Evolutionary conservation across 441 rosid genomes (phyloP), one percentile per base, ranked within the genome.

Genomic region (Pelargonium citronellum): DNA sequence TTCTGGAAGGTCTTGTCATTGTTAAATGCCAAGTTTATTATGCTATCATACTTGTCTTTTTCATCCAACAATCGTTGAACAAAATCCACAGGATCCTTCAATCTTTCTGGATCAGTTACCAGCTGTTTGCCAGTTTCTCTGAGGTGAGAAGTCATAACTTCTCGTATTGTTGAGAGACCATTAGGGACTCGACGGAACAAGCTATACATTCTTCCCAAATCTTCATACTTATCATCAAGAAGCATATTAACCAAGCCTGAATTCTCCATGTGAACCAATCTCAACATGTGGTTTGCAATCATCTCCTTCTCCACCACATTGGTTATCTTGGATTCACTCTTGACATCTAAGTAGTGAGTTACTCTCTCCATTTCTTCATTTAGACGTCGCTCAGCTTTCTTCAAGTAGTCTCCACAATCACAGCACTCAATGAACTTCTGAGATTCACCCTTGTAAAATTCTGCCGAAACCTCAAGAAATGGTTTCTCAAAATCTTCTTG

Each of bases 401-500:
- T 94, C 67, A 91, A 71, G 73, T 90, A 94, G 67, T 94, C 96
- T 71, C 97, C 96, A 79, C 96, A 91, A 78, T 91, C 94, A 71
- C 94, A 90, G 74, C 89, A 84, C 69, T 90, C 99, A 0, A 94
- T 90, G 71, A 90, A 89, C 79, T 85, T 80, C 85, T 90, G 96
- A 76, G 99, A 94, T 76, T 94, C 97, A 62, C 79, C 92, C 80
- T 74, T 83, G 64, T 91, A 94, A 81, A 91, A 91, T 84, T 90
- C 96, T 66, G 96, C 91, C 0, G 99, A 91, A 67, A 87, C 89
- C 44, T 89, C 97, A 75, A 94, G 86, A 75, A 91, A 94, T 0
- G 86, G 97, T 80, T 90, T 91, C 86, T 94, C 98, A 77, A 94
- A 94, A 71, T 91, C 97, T 63, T 85, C 98, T 80, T 90, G 96